phyloP scores from a whole-genome alignment of 83 land plant species.

The Picea abies region DNA sequence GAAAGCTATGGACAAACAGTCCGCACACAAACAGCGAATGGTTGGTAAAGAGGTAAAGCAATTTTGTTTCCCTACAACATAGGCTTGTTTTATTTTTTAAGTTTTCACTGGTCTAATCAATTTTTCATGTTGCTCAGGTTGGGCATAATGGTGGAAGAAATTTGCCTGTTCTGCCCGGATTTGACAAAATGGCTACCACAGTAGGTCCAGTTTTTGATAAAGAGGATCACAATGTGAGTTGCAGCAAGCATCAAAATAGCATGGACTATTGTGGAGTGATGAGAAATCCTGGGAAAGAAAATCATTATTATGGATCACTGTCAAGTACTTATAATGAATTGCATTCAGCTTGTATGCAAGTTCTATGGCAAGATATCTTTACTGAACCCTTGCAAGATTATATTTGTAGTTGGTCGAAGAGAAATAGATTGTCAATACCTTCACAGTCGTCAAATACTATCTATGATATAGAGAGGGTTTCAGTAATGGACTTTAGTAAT shows the following conservation, averaged over 20 bases:
- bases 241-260: background rate
- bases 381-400: constrained; percentile 4
- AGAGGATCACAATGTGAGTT: background rate
- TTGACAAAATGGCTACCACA: background rate
- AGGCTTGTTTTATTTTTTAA: background rate
- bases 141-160: background rate
- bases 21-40: background rate
- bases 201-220: background rate
- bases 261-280: constrained; percentile 1
- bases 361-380: constrained; percentile 7
- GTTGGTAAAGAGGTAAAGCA: background rate
- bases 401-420: constrained; percentile 7
- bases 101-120: background rate
- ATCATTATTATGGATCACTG: background rate
- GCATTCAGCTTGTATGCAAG: constrained; percentile 17
- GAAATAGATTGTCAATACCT: background rate
- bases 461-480: too few relatives aligned
- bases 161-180: constrained; percentile 1
- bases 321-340: background rate
- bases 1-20: background rate
- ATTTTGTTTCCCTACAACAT: background rate
- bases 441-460: background rate
- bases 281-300: background rate
- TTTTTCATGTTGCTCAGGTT: constrained; percentile 4
- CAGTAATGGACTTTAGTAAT: too few relatives aligned